Evolutionary conservation across 371 early-diverging fungal species (phyloP).

Genomic region (Polyrhizophydium stewartii): DNA sequence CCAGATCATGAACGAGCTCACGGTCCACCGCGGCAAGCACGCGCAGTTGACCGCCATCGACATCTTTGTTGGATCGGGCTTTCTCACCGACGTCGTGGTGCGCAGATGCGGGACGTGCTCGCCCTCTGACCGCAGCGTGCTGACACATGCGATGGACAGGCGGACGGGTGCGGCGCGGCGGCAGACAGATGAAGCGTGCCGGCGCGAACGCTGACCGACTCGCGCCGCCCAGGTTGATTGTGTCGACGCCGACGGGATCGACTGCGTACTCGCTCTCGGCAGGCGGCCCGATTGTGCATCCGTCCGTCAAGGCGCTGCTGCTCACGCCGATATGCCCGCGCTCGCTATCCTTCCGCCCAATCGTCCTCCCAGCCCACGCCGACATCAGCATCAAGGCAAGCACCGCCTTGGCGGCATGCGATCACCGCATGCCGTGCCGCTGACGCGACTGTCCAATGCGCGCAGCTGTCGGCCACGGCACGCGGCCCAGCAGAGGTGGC

Average conservation of each 20-base stretch:
- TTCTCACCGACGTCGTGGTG: constrained; percentile 82
- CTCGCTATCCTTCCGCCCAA: constrained; percentile 54
- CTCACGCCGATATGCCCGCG: constrained; percentile 59
- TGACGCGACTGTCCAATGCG: background rate
- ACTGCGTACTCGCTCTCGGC: constrained; percentile 93
- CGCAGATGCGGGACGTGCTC: too few relatives aligned
- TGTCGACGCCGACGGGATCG: constrained; percentile 92
- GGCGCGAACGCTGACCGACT: too few relatives aligned
- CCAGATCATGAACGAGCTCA: constrained; percentile 84
- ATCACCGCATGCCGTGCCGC: background rate
- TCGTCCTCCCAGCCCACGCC: constrained; percentile 39
- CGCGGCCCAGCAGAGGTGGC: constrained; percentile 22
- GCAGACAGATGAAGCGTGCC: too few relatives aligned
- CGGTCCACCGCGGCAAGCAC: constrained; percentile 79
- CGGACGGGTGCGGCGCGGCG: too few relatives aligned
- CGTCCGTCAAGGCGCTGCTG: constrained; percentile 54
- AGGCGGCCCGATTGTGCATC: constrained; percentile 61
- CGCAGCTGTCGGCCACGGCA: constrained; percentile 12
- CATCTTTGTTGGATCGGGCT: constrained; percentile 71
- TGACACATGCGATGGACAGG: too few relatives aligned
- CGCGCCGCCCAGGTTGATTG: constrained; percentile 37
- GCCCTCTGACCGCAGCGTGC: too few relatives aligned
- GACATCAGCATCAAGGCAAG: constrained; percentile 7
- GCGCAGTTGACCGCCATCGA: constrained; percentile 78
- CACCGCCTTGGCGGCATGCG: background rate